Evolutionary conservation across 2,329 filamentous ascomycete species (phyloP), one percentile per base, ranked within the genome.

Genomic region (Aureobasidium vineae): DNA sequence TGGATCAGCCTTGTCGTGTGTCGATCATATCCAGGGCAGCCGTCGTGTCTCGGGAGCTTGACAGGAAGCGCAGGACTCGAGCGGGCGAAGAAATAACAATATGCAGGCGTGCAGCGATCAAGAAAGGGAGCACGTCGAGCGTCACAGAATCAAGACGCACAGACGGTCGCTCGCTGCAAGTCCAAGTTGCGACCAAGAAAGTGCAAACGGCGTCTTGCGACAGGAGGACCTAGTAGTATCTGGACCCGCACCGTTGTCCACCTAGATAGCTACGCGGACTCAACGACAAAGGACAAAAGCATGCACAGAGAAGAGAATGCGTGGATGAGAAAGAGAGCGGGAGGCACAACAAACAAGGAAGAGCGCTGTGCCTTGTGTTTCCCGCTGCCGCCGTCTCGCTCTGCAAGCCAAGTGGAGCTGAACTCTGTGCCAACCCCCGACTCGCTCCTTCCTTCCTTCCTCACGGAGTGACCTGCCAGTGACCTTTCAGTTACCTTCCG

Each of bases 91-190:
- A 36, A 63, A 63, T 50, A 50, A 52, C 49, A 52, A 52, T 52
- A 52, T 63, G 59, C 45, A 63, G 45, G 43, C 59, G 57, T 38
- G 41, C 26, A 49, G 57, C 57, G n/a, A 63, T 28, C 60, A 54
- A 64, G 61, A 54, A 64, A 54, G 61, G 49, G 61, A 64, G 47
- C 40, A 53, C 47, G 61, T 54, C 61, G 36, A 64, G 61, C 61
- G 61, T 64, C 61, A 64, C 49, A 64, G 49, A 54, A 19, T 19
- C 21, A 36, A 41, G 45, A 47, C 49, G 61, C 61, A 64, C 61
- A 54, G 61, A 64, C 61, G 19, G 26, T 52, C 49, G 49, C 45
- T 21, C 45, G 50, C 50, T 54, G 31, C 50, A 54, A 26, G 21
- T 19, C 21, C n/a, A 56, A 28, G 53, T 26, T 56, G 53, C n/a